A percentile compares a stretch with the other conserved stretches of the same genome.
Evolutionary conservation across 2,329 filamentous ascomycete species (phyloP).

Genomic region (Trichoderma arundinaceum): DNA sequence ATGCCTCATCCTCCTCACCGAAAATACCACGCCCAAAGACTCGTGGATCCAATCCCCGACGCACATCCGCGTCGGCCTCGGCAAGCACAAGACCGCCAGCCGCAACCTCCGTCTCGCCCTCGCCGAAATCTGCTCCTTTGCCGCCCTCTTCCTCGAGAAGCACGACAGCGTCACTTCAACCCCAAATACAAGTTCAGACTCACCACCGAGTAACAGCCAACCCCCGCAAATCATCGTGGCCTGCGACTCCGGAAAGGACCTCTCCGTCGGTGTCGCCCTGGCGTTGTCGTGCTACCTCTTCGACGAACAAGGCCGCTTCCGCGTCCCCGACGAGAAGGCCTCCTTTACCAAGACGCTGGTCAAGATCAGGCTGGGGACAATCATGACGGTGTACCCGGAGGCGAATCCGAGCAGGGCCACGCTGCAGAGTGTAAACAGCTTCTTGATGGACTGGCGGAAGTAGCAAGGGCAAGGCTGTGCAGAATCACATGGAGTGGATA

Average conservation of each 20-base stretch:
- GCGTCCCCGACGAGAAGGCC: constrained; percentile 36
- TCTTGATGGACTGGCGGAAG: constrained; percentile 69
- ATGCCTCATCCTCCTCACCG: constrained; percentile 52
- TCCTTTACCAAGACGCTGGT: constrained; percentile 76
- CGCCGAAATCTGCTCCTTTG: constrained; percentile 64
- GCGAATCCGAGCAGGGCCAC: constrained; percentile 85
- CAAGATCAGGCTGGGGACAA: constrained; percentile 77
- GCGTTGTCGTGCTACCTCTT: constrained; percentile 77
- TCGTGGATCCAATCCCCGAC: constrained; percentile 47
- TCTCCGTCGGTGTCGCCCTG: constrained; percentile 78
- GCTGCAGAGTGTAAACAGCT: constrained; percentile 89
- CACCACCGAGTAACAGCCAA: constrained; percentile 1
- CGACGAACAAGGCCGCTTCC: constrained; percentile 62
- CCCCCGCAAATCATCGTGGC: constrained; percentile 59
- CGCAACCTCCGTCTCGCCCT: constrained; percentile 79
- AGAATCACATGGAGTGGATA: not conserved
- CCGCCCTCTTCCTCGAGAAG: constrained; percentile 46
- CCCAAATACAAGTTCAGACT: not conserved
- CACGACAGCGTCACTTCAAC: not conserved
- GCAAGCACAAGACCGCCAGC: constrained; percentile 77
- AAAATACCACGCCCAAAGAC: constrained; percentile 52
- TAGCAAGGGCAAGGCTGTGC: not conserved
- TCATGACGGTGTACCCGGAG: constrained; percentile 78
- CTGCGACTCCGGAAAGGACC: constrained; percentile 79
- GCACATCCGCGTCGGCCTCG: constrained; percentile 66